Conservation (phyloP, 1,284 basidiomycete species). For the Austroboletus niveus region DNA sequence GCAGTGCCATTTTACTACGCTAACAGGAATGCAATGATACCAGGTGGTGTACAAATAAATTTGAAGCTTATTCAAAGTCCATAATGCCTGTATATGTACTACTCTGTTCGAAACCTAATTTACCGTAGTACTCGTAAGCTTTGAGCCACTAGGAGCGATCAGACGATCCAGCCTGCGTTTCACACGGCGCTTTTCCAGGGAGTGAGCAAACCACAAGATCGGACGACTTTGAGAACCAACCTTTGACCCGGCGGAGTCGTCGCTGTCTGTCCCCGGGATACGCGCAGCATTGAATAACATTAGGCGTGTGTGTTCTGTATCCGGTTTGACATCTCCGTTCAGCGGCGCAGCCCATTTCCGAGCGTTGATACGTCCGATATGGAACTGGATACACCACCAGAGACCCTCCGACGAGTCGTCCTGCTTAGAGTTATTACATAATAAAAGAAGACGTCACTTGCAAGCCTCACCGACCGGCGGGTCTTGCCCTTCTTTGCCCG, state of each 20-base stretch:
- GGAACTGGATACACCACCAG: constrained; percentile 50
- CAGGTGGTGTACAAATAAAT: too few relatives aligned
- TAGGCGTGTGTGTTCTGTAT: constrained; percentile 38
- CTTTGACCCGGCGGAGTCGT: background rate
- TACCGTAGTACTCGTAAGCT: too few relatives aligned
- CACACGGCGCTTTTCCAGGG: too few relatives aligned
- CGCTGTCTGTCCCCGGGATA: background rate
- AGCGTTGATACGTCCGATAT: constrained; percentile 32
- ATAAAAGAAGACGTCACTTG: background rate
- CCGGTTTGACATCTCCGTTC: constrained; percentile 63
- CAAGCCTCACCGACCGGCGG: background rate
- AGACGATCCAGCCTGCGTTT: too few relatives aligned
- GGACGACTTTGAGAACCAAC: background rate
- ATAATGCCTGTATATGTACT: too few relatives aligned
- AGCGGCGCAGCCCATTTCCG: constrained; percentile 58
- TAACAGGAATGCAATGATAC: too few relatives aligned
- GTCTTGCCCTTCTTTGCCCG: constrained; percentile 43
- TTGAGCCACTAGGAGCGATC: too few relatives aligned
- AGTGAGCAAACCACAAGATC: background rate
- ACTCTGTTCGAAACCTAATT: too few relatives aligned
- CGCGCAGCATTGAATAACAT: constrained; percentile 41
- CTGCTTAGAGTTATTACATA: constrained; percentile 23
- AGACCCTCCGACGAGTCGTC: constrained; percentile 36
- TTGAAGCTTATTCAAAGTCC: too few relatives aligned
- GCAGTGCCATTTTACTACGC: too few relatives aligned